A percentile compares a stretch with the other conserved stretches of the same genome.
These are phyloP conservation scores for Cercospora zeae-maydis DNA, from an alignment of 2,329 filamentous ascomycete species.

Conservation along the genomic window DNA sequence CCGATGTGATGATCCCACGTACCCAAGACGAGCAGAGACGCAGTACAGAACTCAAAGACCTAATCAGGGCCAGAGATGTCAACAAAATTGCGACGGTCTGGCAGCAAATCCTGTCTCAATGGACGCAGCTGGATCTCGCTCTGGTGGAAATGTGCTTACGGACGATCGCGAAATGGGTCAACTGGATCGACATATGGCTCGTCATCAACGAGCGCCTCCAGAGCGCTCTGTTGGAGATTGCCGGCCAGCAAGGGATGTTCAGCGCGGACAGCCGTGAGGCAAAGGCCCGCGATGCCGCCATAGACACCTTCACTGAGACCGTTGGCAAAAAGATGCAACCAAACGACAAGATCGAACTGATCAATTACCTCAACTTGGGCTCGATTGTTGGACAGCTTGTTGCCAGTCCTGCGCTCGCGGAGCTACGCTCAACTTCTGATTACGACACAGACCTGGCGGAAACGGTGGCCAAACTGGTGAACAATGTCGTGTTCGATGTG, in stretches of 20 bases:
- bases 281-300: conserved; percentile 81
- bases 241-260: conserved; percentile 65
- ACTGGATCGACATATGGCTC: conserved; percentile 95
- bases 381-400: conserved; percentile 84
- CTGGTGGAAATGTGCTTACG: conserved; percentile 85
- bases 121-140: conserved; percentile 62
- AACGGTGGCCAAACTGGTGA: conserved; percentile 91
- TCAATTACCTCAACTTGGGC: conserved; percentile 81
- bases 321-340: conserved; percentile 97
- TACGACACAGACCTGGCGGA: conserved; percentile 97
- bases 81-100: conserved; percentile 83
- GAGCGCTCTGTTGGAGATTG: conserved; percentile 76
- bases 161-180: conserved; percentile 94
- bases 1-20: conserved; percentile 80
- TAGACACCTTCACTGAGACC: conserved; percentile 93
- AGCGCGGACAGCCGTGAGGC: conserved; percentile 59
- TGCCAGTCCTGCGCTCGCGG: conserved; percentile 72
- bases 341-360: conserved; percentile 88
- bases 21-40: conserved; percentile 75
- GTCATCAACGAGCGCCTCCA: conserved; percentile 89
- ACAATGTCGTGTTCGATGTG: conserved; percentile 81
- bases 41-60: conserved; percentile 86
- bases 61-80: conserved; percentile 81
- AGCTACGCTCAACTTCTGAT: conserved; percentile 72
- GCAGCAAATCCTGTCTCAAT: conserved; percentile 83